Evolutionary conservation across 495 filamentous ascomycete genomes (phyloP).

Genomic region (Penicillium subrubescens): DNA sequence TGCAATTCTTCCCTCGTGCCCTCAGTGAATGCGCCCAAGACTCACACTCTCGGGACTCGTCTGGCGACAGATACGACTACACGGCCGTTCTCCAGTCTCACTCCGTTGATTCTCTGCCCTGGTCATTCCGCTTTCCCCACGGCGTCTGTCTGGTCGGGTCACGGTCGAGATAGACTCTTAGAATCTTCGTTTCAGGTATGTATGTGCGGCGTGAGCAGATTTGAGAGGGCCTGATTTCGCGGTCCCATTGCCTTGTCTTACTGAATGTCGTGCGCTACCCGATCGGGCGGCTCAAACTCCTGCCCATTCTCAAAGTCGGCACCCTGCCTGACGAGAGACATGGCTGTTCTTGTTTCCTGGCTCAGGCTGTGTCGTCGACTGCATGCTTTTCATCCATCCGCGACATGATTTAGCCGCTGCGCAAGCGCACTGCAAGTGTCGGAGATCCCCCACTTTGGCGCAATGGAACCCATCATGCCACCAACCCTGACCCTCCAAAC

Average conservation of each 20-base stretch:
- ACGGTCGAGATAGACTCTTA: conserved; percentile 12
- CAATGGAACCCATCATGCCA: conserved; percentile 30
- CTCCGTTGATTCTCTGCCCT: conserved; percentile 2
- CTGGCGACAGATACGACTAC: conserved; percentile 27
- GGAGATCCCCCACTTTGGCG: conserved; percentile 18
- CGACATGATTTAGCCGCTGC: neutral
- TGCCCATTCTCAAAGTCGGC: neutral
- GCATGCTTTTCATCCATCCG: neutral
- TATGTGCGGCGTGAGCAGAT: neutral
- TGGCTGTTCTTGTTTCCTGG: neutral
- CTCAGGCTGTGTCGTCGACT: neutral
- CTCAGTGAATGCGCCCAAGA: conserved; percentile 14
- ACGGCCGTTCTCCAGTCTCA: conserved; percentile 9
- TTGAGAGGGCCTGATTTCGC: neutral
- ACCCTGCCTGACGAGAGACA: neutral
- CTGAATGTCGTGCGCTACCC: neutral
- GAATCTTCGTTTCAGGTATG: conserved; percentile 12
- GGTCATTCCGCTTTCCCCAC: conserved; percentile 1
- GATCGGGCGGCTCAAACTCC: neutral
- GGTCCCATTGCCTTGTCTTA: neutral
- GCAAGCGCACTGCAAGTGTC: conserved; percentile 3
- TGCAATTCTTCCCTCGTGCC: neutral
- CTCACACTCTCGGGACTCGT: conserved; percentile 3
- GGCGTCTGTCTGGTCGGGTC: conserved; percentile 11
- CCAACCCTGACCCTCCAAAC: neutral